Percentiles rank a stretch among this genome's conserved stretches.
phyloP scores from a whole-genome alignment of 2,329 filamentous ascomycete genomes.

The Verticillium nonalfalfae region DNA sequence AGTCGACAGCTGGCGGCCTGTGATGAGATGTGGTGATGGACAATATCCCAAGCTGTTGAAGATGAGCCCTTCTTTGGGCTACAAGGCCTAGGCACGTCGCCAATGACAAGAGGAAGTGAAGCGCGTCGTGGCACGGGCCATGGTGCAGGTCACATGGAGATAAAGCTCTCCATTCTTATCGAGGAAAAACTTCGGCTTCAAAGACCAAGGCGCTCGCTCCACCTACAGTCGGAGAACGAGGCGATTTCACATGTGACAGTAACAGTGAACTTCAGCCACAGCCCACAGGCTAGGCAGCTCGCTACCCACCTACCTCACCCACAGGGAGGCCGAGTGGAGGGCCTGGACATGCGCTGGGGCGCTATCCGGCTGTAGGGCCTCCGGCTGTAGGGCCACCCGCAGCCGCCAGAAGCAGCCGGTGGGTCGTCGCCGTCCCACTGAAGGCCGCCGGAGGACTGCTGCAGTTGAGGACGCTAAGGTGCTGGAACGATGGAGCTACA shows the following conservation, averaged over 20 bases:
- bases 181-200: conserved; percentile 2
- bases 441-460: not conserved
- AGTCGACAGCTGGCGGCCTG: not conserved
- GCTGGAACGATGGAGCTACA: not conserved
- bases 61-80: not conserved
- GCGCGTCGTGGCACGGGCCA: not conserved
- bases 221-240: not conserved
- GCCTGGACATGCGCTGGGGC: not conserved
- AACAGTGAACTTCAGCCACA: not conserved
- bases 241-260: not conserved
- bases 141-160: not conserved
- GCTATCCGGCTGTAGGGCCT: not conserved
- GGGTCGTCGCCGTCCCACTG: not conserved
- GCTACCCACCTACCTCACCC: no score
- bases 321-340: not conserved
- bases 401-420: not conserved
- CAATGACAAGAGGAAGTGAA: not conserved
- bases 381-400: not conserved
- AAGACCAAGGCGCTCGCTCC: not conserved
- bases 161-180: conserved; percentile 5
- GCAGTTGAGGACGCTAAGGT: not conserved
- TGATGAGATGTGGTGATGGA: not conserved
- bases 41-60: not conserved
- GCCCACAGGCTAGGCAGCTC: not conserved
- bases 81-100: not conserved